Evolutionary conservation across 2,329 filamentous ascomycete species (phyloP).

Genomic region (Beauveria medogensis): DNA sequence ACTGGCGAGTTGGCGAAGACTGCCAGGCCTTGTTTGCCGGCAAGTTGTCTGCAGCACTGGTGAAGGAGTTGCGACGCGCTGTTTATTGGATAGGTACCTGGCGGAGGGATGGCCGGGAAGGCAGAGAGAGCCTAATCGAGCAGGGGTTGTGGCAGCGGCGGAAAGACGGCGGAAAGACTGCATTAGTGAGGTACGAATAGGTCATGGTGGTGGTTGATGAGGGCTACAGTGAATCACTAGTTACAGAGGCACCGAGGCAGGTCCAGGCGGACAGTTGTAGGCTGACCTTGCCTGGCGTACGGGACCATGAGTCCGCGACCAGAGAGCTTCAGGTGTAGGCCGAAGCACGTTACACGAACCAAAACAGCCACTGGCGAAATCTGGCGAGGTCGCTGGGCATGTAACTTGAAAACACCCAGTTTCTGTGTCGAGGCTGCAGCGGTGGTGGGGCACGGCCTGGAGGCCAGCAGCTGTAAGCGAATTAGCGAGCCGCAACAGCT

Average conservation of each 20-base stretch:
- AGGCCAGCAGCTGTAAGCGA: background rate
- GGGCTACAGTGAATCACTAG: background rate
- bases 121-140: background rate
- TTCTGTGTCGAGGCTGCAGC: background rate
- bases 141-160: background rate
- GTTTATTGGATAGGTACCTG: background rate
- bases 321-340: background rate
- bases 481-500: background rate
- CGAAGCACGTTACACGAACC: background rate
- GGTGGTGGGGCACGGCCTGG: background rate
- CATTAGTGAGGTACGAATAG: background rate
- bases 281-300: too few species aligned
- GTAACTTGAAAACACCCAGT: background rate
- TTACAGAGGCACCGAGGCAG: too few species aligned
- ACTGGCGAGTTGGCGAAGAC: background rate
- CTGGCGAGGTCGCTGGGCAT: background rate
- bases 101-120: background rate
- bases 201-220: background rate
- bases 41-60: background rate
- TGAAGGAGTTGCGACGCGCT: background rate
- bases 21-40: background rate
- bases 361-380: background rate
- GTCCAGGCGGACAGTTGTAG: too few species aligned
- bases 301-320: background rate
- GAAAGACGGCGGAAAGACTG: background rate